These are phyloP conservation scores for Lodderomyces elongisporus DNA, from an alignment of 1,139 yeast genomes.

Conservation along the genomic window DNA sequence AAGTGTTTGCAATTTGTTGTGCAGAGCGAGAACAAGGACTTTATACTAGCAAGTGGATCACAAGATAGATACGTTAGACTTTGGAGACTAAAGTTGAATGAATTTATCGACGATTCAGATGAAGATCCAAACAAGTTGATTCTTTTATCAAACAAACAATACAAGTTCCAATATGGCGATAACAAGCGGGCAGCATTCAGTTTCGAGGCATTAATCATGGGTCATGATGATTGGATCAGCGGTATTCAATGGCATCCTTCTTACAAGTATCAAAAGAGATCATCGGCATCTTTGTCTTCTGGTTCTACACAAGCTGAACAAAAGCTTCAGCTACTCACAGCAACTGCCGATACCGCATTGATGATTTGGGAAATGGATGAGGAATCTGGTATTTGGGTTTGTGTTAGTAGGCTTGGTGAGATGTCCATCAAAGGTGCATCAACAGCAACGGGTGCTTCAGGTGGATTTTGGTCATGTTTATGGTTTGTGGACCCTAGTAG, in stretches of 20 bases:
- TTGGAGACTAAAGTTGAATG: constrained; percentile 69
- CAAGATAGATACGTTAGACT: constrained; percentile 86
- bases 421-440: constrained; percentile 94
- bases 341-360: constrained; percentile 90
- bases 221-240: constrained; percentile 98
- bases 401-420: constrained; percentile 79
- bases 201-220: constrained; percentile 92
- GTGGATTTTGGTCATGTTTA: constrained; percentile 90
- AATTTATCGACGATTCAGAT: constrained; percentile 50
- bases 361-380: constrained; percentile 95
- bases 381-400: constrained; percentile 87
- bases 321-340: constrained; percentile 62
- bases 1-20: constrained; percentile 62
- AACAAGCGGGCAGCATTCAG: constrained; percentile 48
- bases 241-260: constrained; percentile 76
- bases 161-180: constrained; percentile 40
- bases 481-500: constrained; percentile 55
- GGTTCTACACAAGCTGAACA: too few species aligned
- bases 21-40: constrained; percentile 42
- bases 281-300: too few species aligned
- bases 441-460: constrained; percentile 97
- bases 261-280: constrained; percentile 5
- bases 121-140: constrained; percentile 52
- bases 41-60: constrained; percentile 75
- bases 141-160: constrained; percentile 61